Evolutionary conservation across 2,329 filamentous ascomycete species (phyloP).

Genomic region (Monosporascus sp.): DNA sequence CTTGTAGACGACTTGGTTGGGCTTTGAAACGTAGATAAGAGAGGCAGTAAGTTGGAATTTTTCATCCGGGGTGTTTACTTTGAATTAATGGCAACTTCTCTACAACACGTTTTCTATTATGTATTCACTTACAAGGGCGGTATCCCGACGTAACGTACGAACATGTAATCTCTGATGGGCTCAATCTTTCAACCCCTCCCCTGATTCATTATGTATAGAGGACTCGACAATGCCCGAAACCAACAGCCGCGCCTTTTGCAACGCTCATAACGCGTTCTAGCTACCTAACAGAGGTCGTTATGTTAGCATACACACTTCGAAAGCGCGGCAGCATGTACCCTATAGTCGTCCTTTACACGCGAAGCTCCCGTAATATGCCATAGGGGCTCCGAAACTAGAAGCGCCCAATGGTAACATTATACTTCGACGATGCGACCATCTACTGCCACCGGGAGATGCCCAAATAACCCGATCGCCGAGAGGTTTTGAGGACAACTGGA

Average conservation of each 20-base stretch:
- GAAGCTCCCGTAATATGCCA: conserved; percentile 31
- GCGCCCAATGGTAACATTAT: conserved; percentile 34
- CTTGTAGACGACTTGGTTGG: too few species aligned
- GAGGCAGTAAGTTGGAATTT: too few species aligned
- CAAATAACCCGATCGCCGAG: conserved; percentile 40
- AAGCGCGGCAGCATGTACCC: conserved; percentile 40
- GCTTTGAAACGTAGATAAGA: too few species aligned
- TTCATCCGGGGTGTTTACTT: too few species aligned
- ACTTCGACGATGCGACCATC: conserved; percentile 32
- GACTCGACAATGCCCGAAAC: background rate
- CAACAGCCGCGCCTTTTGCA: conserved; percentile 33
- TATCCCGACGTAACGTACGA: too few species aligned
- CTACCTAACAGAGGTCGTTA: conserved; percentile 46
- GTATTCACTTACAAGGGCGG: too few species aligned
- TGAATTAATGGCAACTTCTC: too few species aligned
- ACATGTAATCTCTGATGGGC: too few species aligned
- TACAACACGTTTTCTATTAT: too few species aligned
- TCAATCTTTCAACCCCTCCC: too few species aligned
- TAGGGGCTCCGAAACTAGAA: conserved; percentile 37
- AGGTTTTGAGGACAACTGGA: conserved; percentile 52
- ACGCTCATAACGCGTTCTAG: conserved; percentile 46
- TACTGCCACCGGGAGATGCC: conserved; percentile 30
- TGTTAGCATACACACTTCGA: conserved; percentile 43
- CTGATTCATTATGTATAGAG: too few species aligned
- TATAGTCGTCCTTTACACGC: conserved; percentile 44